Conservation (phyloP, 83 land plant species). For the Picea mariana region DNA sequence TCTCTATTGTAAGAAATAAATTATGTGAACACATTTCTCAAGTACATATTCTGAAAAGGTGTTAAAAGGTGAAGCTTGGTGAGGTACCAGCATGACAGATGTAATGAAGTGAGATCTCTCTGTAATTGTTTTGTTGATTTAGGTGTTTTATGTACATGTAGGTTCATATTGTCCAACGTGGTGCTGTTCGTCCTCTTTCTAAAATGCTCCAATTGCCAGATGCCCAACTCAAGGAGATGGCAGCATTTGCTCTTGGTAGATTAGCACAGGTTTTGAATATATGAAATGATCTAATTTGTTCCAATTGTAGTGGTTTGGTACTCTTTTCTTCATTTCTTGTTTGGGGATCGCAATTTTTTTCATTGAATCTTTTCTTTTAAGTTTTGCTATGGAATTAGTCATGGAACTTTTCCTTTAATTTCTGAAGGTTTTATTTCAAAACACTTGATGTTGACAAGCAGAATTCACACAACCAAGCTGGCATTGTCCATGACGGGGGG, state of each 20-base stretch:
- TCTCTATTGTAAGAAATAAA: background rate
- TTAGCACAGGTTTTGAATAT: constrained; percentile 86
- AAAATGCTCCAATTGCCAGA: constrained; percentile 92
- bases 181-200: constrained; percentile 88
- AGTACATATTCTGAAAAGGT: background rate
- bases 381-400: too few species aligned
- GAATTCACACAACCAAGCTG: constrained; percentile 98
- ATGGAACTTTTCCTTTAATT: background rate
- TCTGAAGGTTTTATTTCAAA: background rate
- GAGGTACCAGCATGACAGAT: too few species aligned
- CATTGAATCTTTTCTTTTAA: too few species aligned
- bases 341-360: too few species aligned
- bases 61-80: background rate
- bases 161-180: constrained; percentile 99
- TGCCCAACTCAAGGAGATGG: constrained; percentile 90
- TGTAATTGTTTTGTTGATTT: background rate
- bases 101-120: background rate
- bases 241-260: constrained; percentile 98
- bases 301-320: background rate
- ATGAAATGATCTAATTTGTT: background rate
- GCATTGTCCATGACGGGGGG: constrained; percentile 94
- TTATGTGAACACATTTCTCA: background rate
- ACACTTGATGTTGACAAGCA: constrained; percentile 19
- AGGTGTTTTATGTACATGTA: constrained; percentile 25
- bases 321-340: background rate